Evolutionary conservation across 352 stramenopile species (phyloP), one percentile per base, ranked within the genome.

Genomic region (Phytopythium litorale): DNA sequence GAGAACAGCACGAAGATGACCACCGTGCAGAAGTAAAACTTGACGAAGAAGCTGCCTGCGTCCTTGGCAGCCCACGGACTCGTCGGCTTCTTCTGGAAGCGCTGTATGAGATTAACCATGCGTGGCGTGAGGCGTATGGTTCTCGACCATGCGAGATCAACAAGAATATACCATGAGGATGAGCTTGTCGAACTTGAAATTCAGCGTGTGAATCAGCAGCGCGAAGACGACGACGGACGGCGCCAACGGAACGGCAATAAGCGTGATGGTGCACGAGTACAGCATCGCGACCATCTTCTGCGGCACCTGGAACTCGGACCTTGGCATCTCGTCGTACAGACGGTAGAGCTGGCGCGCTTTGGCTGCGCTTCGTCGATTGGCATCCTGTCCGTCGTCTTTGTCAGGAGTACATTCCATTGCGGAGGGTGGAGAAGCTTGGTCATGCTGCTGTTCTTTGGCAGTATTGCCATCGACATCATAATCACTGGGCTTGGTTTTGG

Each of bases 1-100:
- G 78, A 77, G 63, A 86, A 87, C 0, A 25, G 38, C 35, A 92
- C 61, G 46, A 84, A 90, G 56, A 94, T 79, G 32, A 74, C 42
- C 19, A 91, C 71, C 0, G 84, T 89, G 52, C 78, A 84, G 57
- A 89, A 88, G 72, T 89, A 95, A 53, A 93, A 90, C 68, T 95
- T 95, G 70, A 95, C 87, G 70, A 95, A 95, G 51, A 93, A 95
- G 63, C 68, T 87, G 21, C 81, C 86, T 0, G 83, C 84, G 53
- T 90, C 83, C 49, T 88, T 91, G 8, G 85, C 85, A 32, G 70
- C 86, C 84, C 83, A 92, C 3, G 80, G 84, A 32, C 59, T 88
- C 12, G 67, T 72, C 16, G 86, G 80, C 40, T 95, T 95, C 59
- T 82, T 87, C 58, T 92, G 81, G 15, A 91, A 80, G 32, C 71